Evolutionary conservation across 768 basidiomycete genomes (phyloP), one percentile per base, ranked within the genome.

Genomic region (Amanita molliuscula): DNA sequence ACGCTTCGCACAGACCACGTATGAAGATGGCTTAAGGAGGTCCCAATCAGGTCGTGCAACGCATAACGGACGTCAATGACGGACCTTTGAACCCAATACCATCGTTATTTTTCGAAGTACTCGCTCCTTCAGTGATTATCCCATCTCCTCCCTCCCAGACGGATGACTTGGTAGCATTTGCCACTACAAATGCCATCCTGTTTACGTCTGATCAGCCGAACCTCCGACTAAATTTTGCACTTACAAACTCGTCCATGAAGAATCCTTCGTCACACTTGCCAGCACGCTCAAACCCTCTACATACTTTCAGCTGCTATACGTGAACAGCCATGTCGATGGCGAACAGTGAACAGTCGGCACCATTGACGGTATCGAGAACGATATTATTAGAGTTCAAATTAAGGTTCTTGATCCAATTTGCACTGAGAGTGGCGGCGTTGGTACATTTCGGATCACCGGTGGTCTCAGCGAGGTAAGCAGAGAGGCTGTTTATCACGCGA

Each of bases 231-330:
- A 18, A 28, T 11, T 50, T 26, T 15, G 21, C 20, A 56, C 71
- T 54, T 55, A 76, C 73, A 76, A 51, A 1, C 53, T 59, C 33
- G 55, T 68, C 74, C 74, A 76, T 33, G 64, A 59, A 25, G 54
- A 41, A 52, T 76, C 67, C 3, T 67, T 65, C 9, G 71, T 74
- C 26, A 76, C 64, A 44, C 64, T 65, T 0, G 62, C 60, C 25
- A 78, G 59, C 5, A 78, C 67, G 36, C 67, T 71, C 46, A 77
- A 60, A 1, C 76, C 77, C 55, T 79, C 77, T 20, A 78, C 65
- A 42, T 66, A 73, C 51, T 79, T 79, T 21, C 78, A 76, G 25
- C 64, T 71, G 51, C 78, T 79, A 53, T 78, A 78, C 0, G 77
- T 77, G 59, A 76, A 78, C 4, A 76, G 44, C 70, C 73, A 76